A percentile compares a stretch with the other conserved stretches of the same genome.
These are phyloP conservation scores for Vitis riparia DNA, from an alignment of 164 flowering plant genomes.

Conservation along the genomic window DNA sequence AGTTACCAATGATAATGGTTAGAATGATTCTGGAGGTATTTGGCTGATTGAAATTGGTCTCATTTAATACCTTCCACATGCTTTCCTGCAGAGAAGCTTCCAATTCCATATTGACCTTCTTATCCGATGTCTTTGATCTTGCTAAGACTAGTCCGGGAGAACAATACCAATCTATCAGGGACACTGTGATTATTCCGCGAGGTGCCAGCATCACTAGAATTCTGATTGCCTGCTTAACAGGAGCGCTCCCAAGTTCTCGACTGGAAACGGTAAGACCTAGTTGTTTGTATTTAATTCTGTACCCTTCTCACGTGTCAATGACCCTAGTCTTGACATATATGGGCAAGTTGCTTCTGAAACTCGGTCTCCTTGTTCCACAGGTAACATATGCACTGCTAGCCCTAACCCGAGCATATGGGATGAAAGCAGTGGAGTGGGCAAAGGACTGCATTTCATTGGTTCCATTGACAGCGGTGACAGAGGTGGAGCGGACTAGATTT, in stretches of 20 bases:
- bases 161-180: conserved; percentile 56
- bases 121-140: conserved; percentile 84
- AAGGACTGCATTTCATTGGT: conserved; percentile 58
- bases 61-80: neutral
- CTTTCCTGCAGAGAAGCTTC: conserved; percentile 84
- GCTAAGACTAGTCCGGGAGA: conserved; percentile 57
- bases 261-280: conserved; percentile 59
- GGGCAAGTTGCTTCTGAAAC: neutral
- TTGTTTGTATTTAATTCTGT: neutral
- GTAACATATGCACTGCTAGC: conserved; percentile 71
- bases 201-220: conserved; percentile 78
- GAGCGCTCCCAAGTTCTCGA: conserved; percentile 93
- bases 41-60: neutral
- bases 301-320: too few relatives aligned
- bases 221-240: conserved; percentile 83
- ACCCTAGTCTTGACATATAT: too few relatives aligned
- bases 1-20: too few relatives aligned
- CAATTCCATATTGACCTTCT: conserved; percentile 86
- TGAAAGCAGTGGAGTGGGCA: conserved; percentile 81
- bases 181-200: conserved; percentile 77
- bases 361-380: conserved; percentile 27
- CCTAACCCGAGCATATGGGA: conserved; percentile 64
- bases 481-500: conserved; percentile 68
- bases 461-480: conserved; percentile 79
- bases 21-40: too few relatives aligned